Evolutionary conservation across 352 stramenopile genomes (phyloP).

Genomic region (Phytopythium montanum): DNA sequence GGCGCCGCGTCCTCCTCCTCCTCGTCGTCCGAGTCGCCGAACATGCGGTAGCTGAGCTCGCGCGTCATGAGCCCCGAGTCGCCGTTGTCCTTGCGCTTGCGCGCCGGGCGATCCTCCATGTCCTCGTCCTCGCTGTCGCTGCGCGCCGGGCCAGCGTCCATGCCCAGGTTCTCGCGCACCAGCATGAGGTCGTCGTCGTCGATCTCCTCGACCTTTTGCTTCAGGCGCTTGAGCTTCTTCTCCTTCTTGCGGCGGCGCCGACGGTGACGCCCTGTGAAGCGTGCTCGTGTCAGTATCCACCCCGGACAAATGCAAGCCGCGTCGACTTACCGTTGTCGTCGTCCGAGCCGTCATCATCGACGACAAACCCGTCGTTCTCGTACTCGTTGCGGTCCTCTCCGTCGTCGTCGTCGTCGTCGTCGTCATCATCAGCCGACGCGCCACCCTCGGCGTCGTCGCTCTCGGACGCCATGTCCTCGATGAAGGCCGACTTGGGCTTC

Average conservation of each 20-base stretch:
- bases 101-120: constrained; percentile 56
- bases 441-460: constrained; percentile 68
- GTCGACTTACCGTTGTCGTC: constrained; percentile 50
- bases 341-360: constrained; percentile 68
- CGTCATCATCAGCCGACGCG: constrained; percentile 57
- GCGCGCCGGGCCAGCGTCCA: constrained; percentile 68
- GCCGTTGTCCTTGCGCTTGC: constrained; percentile 63
- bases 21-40: constrained; percentile 87
- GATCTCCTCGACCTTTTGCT: constrained; percentile 86
- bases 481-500: constrained; percentile 80
- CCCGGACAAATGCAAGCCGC: neutral
- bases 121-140: constrained; percentile 81
- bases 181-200: constrained; percentile 88
- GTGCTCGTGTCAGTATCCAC: neutral
- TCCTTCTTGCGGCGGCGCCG: constrained; percentile 82
- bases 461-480: constrained; percentile 88
- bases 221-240: constrained; percentile 84
- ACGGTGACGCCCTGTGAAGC: constrained; percentile 43
- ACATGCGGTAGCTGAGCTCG: constrained; percentile 88
- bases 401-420: constrained; percentile 82
- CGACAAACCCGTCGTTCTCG: constrained; percentile 87
- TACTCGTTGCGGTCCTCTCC: constrained; percentile 87
- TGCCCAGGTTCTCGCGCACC: constrained; percentile 87
- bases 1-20: constrained; percentile 79
- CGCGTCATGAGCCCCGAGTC: constrained; percentile 82